Evolutionary conservation across 2,329 filamentous ascomycete species (phyloP).

Genomic region (Epichloe bromicola): DNA sequence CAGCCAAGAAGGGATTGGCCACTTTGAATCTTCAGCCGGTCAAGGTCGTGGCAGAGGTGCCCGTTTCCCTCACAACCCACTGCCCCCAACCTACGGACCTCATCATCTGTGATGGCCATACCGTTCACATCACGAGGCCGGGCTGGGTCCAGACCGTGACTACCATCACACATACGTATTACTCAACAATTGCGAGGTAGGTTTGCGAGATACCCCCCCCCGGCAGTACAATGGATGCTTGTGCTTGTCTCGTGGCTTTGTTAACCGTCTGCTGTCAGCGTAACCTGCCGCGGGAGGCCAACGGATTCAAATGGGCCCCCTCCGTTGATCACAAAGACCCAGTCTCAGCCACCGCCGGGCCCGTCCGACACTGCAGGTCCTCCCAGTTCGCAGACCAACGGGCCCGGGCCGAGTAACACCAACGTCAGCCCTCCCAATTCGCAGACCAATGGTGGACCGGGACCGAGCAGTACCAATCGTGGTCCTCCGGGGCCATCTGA

Average conservation of each 20-base stretch:
- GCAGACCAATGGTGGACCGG: background rate
- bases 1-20: background rate
- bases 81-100: background rate
- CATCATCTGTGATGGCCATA: slow-evolving; percentile 1
- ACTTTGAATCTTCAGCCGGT: slow-evolving; percentile 3
- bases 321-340: background rate
- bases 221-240: background rate
- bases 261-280: background rate
- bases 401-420: background rate
- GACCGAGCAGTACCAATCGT: background rate
- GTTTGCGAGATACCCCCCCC: background rate
- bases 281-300: background rate
- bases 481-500: background rate
- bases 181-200: background rate
- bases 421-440: background rate
- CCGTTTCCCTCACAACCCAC: background rate
- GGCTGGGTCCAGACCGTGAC: background rate
- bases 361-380: too few species aligned
- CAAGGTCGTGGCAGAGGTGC: background rate
- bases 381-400: background rate
- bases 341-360: too few species aligned
- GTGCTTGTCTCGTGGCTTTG: background rate
- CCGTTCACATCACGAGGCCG: background rate
- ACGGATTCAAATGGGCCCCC: background rate
- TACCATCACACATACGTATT: slow-evolving; percentile 2